phyloP scores from a whole-genome alignment of 805 yeast species.

The Debaryomyces castellii region DNA sequence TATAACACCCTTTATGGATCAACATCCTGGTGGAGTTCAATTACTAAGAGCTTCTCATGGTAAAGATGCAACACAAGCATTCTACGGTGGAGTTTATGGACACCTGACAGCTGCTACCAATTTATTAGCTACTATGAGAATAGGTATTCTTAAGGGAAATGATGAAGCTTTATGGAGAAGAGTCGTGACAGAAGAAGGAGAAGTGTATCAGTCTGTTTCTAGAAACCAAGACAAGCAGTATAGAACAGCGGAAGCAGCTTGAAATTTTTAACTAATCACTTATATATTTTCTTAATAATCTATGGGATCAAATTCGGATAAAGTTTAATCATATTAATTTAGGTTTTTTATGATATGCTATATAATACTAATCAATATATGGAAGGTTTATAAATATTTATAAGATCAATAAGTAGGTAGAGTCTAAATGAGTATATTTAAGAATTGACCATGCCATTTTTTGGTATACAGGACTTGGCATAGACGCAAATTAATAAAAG shows the following conservation, averaged over 20 bases:
- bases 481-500: too few relatives aligned
- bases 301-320: background rate
- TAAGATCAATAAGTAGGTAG: too few relatives aligned
- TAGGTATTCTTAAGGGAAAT: slow-evolving; percentile 81
- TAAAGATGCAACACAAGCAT: slow-evolving; percentile 90
- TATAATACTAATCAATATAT: background rate
- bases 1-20: slow-evolving; percentile 83
- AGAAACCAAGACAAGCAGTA: slow-evolving; percentile 18
- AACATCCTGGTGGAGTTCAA: slow-evolving; percentile 92
- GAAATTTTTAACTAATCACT: slow-evolving; percentile 1
- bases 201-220: slow-evolving; percentile 26
- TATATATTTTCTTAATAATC: background rate
- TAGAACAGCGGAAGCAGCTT: slow-evolving; percentile 39
- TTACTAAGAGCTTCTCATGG: slow-evolving; percentile 81
- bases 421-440: too few relatives aligned
- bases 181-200: slow-evolving; percentile 63
- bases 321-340: too few relatives aligned
- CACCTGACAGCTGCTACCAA: slow-evolving; percentile 94
- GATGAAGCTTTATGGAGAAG: slow-evolving; percentile 83
- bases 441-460: background rate
- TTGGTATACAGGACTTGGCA: background rate
- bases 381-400: background rate
- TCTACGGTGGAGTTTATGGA: slow-evolving; percentile 90
- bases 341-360: too few relatives aligned
- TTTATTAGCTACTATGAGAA: slow-evolving; percentile 88